These are phyloP conservation scores for Chytridium lagenaria DNA, from an alignment of 371 early-diverging fungal species.

Conservation along the genomic window DNA sequence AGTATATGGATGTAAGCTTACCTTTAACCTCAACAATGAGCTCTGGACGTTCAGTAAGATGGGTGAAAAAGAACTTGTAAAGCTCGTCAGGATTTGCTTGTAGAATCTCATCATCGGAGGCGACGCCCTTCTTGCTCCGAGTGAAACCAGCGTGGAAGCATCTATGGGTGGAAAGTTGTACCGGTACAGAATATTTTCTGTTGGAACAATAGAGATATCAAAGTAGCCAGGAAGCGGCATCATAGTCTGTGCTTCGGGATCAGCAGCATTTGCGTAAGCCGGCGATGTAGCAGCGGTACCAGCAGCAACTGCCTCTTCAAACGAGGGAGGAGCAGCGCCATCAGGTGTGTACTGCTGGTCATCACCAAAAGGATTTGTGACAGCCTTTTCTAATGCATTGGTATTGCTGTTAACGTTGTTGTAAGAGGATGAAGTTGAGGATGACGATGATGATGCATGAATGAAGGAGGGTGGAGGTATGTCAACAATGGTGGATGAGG, in stretches of 20 bases:
- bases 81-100: constrained; percentile 21
- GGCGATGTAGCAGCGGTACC: not conserved
- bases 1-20: no score
- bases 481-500: no score
- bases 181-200: not conserved
- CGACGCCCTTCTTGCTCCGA: not conserved
- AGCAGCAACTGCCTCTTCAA: not conserved
- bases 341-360: not conserved
- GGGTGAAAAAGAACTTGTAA: constrained; percentile 11
- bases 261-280: not conserved
- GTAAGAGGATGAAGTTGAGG: not conserved
- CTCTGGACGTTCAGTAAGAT: constrained; percentile 1
- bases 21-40: not conserved
- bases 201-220: constrained; percentile 16
- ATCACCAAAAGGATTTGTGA: not conserved
- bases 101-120: constrained; percentile 6
- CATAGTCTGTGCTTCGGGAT: not conserved
- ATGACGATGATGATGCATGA: no score
- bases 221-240: constrained; percentile 18
- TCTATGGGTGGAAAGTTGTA: not conserved
- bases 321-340: not conserved
- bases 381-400: not conserved
- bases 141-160: not conserved
- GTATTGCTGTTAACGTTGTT: not conserved
- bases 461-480: no score